Conservation (phyloP, 2,329 filamentous ascomycete species). For the Fusarium bulbicola region DNA sequence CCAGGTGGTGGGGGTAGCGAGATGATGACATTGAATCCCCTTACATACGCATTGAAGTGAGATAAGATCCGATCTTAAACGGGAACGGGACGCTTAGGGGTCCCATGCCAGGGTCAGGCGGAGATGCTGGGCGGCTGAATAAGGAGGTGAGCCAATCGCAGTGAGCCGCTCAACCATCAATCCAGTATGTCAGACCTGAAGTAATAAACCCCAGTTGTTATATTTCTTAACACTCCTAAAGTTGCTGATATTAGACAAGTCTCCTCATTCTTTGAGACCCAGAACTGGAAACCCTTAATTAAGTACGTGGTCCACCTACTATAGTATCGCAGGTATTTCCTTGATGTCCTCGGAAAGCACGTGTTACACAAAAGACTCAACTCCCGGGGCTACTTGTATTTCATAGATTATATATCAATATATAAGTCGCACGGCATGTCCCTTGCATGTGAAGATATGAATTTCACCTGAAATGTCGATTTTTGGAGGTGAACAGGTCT, state of each 20-base stretch:
- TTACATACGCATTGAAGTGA: neutral
- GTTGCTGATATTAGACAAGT: neutral
- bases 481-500: too few species aligned
- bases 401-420: neutral
- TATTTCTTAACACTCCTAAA: neutral
- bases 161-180: neutral
- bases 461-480: neutral
- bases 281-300: neutral
- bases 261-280: neutral
- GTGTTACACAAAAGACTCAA: neutral
- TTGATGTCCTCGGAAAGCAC: neutral
- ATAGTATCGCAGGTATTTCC: neutral
- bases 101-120: slow-evolving; percentile 35
- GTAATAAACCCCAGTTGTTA: neutral
- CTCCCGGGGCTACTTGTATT: too few species aligned
- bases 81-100: slow-evolving; percentile 20
- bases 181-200: neutral
- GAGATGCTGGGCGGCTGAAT: neutral
- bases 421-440: neutral
- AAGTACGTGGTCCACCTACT: neutral
- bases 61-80: slow-evolving; percentile 29
- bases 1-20: slow-evolving; percentile 8
- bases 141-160: slow-evolving; percentile 4
- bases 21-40: slow-evolving; percentile 23
- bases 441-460: neutral